phyloP scores from a whole-genome alignment of 768 basidiomycete genomes.

The Hemileccinum rubropunctum region DNA sequence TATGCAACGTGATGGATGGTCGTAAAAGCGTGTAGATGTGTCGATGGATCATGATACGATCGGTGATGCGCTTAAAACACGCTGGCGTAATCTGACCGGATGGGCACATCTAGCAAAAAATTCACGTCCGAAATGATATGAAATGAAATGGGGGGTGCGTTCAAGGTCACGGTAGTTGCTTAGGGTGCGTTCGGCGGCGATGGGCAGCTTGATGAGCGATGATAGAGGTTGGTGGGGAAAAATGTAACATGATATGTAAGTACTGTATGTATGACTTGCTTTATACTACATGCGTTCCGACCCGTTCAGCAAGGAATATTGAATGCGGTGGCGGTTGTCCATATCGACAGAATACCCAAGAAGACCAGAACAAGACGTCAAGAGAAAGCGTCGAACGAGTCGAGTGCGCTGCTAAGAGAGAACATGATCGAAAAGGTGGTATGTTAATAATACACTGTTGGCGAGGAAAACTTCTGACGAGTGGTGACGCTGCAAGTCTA shows the following conservation, averaged over 20 bases:
- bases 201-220: slow-evolving; percentile 8
- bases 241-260: slow-evolving; percentile 19
- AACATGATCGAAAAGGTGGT: slow-evolving; percentile 5
- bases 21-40: no score
- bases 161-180: no score
- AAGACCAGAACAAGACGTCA: slow-evolving; percentile 28
- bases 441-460: slow-evolving; percentile 15
- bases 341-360: slow-evolving; percentile 23
- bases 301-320: slow-evolving; percentile 23
- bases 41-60: no score
- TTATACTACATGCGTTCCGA: slow-evolving; percentile 36
- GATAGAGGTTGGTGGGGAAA: slow-evolving; percentile 7
- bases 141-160: no score
- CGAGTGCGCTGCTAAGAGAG: no score
- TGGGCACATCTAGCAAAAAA: no score
- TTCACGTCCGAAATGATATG: no score
- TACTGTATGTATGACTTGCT: slow-evolving; percentile 26
- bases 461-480: slow-evolving; percentile 9
- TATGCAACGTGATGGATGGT: no score
- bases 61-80: no score
- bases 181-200: not conserved
- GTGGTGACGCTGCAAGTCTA: slow-evolving; percentile 21
- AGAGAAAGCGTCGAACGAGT: slow-evolving; percentile 22
- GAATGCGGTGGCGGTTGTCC: slow-evolving; percentile 26
- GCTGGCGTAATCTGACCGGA: no score